Base-by-base conservation (phyloP, 2,329 filamentous ascomycete species). In the Aspergillus sp. region DNA sequence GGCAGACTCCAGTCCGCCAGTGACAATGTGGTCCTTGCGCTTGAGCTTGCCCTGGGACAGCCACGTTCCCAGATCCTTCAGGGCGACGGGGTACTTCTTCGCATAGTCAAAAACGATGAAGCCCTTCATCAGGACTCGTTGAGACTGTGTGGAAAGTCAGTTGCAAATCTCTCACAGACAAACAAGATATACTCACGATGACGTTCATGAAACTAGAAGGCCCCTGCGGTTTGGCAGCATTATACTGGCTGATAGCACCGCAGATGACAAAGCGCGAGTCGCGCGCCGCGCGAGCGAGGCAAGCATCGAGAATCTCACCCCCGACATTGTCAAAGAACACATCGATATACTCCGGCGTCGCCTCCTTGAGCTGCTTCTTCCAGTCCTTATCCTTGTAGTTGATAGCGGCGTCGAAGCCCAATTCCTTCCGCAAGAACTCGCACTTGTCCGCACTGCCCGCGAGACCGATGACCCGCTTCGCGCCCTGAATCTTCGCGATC, bases 241-340 rank as follows among this genome's bases (percentile, higher is more conserved):
- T 89, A 70, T 90, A 90, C 67, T 85, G 80, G 65, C 80, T 84
- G 72, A 90, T 89, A 6, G 72, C 72, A 62, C 87, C 87, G 70
- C 87, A 90, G 71, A 87, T 87, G 59, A 86, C 82, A 67, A 90
- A 87, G 32, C 87, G 79, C 13, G 86, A 74, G 65, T 80, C 75
- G 47, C 73, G 72, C 51, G 84, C 85, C 52, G 87, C 86, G n/a
- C 84, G 78, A 3, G 70, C 73, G 36, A 90, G 76, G 42, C 84
- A 85, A 56, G 83, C 69, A 63, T 90, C 84, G 26, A 90, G 76
- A 49, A 89, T 86, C 56, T 88, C 84, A 5, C 87, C 87, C 10
- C 86, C 87, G 17, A 88, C 84, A 72, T 89, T 89, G 70, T 90
- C 87, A 67, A 84, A 90, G 71, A 84, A 90, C 13, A 90, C 83